Evolutionary conservation across 2,329 filamentous ascomycete genomes (phyloP), one percentile per base, ranked within the genome.

Genomic region (Leptoxyphium fumago): DNA sequence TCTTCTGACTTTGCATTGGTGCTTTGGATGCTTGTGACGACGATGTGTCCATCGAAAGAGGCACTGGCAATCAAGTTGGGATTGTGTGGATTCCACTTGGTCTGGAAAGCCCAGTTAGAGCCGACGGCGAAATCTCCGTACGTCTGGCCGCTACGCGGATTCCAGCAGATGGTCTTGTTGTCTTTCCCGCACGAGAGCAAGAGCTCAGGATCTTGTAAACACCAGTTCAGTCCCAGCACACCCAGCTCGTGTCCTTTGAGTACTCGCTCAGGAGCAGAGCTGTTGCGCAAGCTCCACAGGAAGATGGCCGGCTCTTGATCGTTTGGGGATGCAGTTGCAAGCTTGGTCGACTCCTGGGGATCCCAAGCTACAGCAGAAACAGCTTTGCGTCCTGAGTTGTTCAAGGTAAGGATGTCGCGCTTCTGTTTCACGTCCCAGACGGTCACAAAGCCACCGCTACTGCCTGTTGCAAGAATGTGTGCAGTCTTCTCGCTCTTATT

Each of bases 21-120:
- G 64, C 91, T 95, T 59, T 98, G 91, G 36, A 95, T 74, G 1
- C 89, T 94, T 61, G 95, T 89, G 39, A 98, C 71, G 2, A 84
- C 81, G 50, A 98, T 94, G 66, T 93, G 95, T 55, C 93, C 91
- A 59, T 98, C 91, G 53, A 96, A 96, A 2, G 89, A 94, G 9
- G 93, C 91, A 14, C 91, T 96, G 14, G 93, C 93, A 41, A 89
- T 85, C 46, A 98, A 72, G 59, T 80, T 84, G 10, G 91, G 89
- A 63, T 98, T 94, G 53, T 84, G 80, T 28, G 91, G 91, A 62
- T 94, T 88, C 74, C 93, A 96, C 49, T 82, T 77, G 5, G 91
- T 94, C 60, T 89, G 80, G 70, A 98, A 98, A 5, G 88, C 94
- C 89, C 91, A 98, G 64, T 96, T 98, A n/a, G 89, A 95, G 43